These are phyloP conservation scores for Cadophora malorum DNA, from an alignment of 2,329 filamentous ascomycete species.

Conservation along the genomic window DNA sequence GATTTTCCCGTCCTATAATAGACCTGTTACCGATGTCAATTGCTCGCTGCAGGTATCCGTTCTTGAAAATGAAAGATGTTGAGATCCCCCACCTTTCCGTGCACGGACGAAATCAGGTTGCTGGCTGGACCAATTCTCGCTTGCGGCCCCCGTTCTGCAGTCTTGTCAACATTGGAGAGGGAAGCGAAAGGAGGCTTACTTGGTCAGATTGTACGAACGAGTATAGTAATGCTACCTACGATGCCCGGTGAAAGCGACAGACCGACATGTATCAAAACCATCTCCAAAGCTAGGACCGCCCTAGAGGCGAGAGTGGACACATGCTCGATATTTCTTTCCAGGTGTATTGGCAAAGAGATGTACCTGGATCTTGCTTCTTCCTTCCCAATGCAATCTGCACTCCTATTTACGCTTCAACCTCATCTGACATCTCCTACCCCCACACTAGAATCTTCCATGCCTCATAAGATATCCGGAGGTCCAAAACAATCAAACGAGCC, in stretches of 20 bases:
- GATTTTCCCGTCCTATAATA: background rate
- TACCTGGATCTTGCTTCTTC: too few relatives aligned
- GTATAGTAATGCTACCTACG: background rate
- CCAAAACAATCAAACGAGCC: background rate
- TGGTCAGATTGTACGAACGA: background rate
- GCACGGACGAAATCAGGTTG: constrained; percentile 11
- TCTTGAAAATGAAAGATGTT: constrained; percentile 3
- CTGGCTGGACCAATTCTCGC: background rate
- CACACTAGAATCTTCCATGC: too few relatives aligned
- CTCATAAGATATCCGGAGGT: too few relatives aligned
- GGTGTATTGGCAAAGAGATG: too few relatives aligned
- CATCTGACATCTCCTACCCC: too few relatives aligned
- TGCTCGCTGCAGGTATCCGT: background rate
- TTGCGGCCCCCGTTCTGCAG: background rate
- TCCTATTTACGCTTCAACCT: too few relatives aligned
- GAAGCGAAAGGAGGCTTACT: background rate
- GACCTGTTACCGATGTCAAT: too few relatives aligned
- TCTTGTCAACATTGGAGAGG: constrained; percentile 56
- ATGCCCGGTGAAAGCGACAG: background rate
- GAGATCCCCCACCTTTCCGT: constrained; percentile 8
- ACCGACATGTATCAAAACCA: too few relatives aligned
- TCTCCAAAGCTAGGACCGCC: too few relatives aligned
- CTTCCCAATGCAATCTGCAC: too few relatives aligned
- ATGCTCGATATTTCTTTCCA: too few relatives aligned
- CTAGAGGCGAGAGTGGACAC: too few relatives aligned